Evolutionary conservation across 768 basidiomycete species (phyloP).

Genomic region (Hygrocybe punicea): DNA sequence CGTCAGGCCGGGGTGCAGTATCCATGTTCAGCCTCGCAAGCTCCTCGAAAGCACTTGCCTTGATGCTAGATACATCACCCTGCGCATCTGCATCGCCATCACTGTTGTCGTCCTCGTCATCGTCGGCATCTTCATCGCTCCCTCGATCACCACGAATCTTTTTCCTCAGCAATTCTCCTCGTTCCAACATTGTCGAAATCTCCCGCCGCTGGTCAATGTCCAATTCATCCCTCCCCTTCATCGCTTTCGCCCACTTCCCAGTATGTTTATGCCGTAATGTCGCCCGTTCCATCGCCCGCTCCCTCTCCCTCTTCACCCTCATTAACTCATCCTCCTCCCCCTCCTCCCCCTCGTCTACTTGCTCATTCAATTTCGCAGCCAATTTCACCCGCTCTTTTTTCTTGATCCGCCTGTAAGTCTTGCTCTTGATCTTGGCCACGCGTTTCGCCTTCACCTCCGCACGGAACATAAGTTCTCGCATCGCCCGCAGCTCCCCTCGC

Average conservation of each 20-base stretch:
- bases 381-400: slow-evolving; percentile 72
- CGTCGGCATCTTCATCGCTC: slow-evolving; percentile 49
- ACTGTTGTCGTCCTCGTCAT: slow-evolving; percentile 40
- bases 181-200: slow-evolving; percentile 80
- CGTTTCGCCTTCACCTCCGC: slow-evolving; percentile 89
- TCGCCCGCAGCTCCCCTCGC: slow-evolving; percentile 75
- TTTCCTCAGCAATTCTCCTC: slow-evolving; percentile 73
- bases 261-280: slow-evolving; percentile 85
- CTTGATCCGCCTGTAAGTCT: slow-evolving; percentile 82
- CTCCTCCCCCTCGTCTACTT: slow-evolving; percentile 50
- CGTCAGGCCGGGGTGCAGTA: slow-evolving; percentile 20
- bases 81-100: slow-evolving; percentile 44
- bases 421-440: slow-evolving; percentile 93
- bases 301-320: slow-evolving; percentile 67
- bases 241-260: slow-evolving; percentile 81
- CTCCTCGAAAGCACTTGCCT: slow-evolving; percentile 73
- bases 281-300: slow-evolving; percentile 83
- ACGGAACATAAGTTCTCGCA: slow-evolving; percentile 91
- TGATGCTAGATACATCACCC: slow-evolving; percentile 53
- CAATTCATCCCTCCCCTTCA: slow-evolving; percentile 51
- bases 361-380: slow-evolving; percentile 45
- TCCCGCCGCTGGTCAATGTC: slow-evolving; percentile 63
- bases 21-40: slow-evolving; percentile 48
- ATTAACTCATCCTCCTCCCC: slow-evolving; percentile 54
- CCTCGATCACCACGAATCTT: slow-evolving; percentile 68